A percentile compares a stretch with the other conserved stretches of the same genome.
These are phyloP conservation scores for Chaetomiaceae sp. DNA, from an alignment of 2,329 filamentous ascomycete genomes.

Conservation along the genomic window DNA sequence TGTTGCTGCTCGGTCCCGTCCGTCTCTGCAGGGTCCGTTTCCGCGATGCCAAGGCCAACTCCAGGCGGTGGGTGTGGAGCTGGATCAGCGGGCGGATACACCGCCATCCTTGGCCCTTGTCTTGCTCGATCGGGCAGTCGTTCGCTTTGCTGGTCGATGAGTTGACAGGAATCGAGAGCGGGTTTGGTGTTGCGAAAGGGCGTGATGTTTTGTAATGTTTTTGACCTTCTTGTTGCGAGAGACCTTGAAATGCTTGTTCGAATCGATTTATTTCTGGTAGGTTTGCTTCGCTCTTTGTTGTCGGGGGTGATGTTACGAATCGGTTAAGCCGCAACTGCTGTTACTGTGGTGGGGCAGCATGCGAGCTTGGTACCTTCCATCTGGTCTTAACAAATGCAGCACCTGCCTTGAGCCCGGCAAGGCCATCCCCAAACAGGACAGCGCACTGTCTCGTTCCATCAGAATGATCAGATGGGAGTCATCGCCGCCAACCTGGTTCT, in stretches of 20 bases:
- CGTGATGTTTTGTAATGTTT: background rate
- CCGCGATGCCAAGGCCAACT: background rate
- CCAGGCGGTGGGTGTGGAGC: background rate
- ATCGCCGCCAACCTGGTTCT: background rate
- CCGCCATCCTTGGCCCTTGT: constrained; percentile 9
- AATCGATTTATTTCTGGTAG: background rate
- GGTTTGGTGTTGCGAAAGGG: no score
- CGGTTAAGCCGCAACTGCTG: background rate
- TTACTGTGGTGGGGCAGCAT: background rate
- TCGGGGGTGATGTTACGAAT: background rate
- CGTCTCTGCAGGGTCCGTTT: background rate
- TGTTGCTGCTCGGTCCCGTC: background rate
- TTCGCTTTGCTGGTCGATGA: no score
- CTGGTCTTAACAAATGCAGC: background rate
- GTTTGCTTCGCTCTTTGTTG: background rate
- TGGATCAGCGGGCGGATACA: background rate
- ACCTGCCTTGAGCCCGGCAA: background rate
- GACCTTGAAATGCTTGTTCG: background rate
- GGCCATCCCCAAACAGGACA: background rate
- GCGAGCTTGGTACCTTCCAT: background rate
- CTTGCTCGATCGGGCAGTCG: background rate
- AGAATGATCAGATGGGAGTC: constrained; percentile 6
- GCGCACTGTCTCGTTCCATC: background rate
- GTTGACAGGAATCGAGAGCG: no score
- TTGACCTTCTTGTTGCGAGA: background rate